These are phyloP conservation scores for Durusdinium trenchii DNA, from an alignment of 73 alveolate species.

Conservation along the genomic window DNA sequence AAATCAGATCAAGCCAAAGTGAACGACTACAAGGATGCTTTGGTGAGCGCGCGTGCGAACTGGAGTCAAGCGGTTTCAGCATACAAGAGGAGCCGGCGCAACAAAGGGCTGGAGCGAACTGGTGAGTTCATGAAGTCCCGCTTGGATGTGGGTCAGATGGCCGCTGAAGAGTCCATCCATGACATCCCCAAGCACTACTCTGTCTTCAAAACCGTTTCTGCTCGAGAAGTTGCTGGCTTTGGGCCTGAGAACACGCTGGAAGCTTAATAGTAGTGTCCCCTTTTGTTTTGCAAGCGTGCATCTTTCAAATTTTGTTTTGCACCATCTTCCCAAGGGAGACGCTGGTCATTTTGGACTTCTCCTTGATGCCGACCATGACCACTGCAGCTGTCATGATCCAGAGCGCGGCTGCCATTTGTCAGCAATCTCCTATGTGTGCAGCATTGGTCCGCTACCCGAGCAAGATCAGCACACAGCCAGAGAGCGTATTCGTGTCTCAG, in stretches of 20 bases:
- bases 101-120: not conserved
- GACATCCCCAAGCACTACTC: conserved; percentile 1
- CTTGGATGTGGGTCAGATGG: not conserved
- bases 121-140: not conserved
- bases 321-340: not conserved
- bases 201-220: not conserved
- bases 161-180: not conserved
- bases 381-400: not conserved
- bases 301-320: too few relatives aligned
- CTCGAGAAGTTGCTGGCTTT: not conserved
- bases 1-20: not conserved
- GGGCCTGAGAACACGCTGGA: not conserved
- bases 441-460: not conserved
- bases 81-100: not conserved
- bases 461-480: not conserved
- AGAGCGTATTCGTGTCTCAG: not conserved
- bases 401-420: not conserved
- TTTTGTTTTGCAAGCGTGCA: not conserved
- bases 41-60: not conserved
- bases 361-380: not conserved
- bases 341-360: not conserved
- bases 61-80: not conserved
- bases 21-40: not conserved
- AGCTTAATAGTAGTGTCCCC: not conserved
- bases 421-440: not conserved